A percentile compares a stretch with the other conserved stretches of the same genome.
These are phyloP conservation scores for Solanum dulcamara DNA, from an alignment of 257 asterid species.

Conservation along the genomic window DNA sequence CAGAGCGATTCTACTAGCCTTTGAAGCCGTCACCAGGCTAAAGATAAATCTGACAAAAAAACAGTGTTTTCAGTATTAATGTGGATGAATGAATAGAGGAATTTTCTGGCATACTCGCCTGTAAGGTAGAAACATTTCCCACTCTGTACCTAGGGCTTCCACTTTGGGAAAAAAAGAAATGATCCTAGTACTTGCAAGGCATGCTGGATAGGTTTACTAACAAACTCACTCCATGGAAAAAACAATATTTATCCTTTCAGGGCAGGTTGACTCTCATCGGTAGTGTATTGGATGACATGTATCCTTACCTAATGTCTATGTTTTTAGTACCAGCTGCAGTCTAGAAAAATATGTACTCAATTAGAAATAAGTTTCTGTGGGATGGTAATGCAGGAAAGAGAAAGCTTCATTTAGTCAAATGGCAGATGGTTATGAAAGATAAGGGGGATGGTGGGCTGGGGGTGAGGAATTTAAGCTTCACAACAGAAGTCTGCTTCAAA, in stretches of 20 bases:
- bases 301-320: background rate
- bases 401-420: background rate
- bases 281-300: background rate
- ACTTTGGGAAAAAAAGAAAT: background rate
- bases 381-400: background rate
- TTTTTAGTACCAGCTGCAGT: background rate
- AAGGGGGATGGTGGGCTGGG: background rate
- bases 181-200: background rate
- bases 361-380: background rate
- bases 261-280: background rate
- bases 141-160: background rate
- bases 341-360: background rate
- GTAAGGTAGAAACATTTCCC: background rate
- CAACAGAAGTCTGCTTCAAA: background rate
- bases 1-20: background rate
- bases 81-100: background rate
- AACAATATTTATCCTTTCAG: background rate
- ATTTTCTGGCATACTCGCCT: background rate
- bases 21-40: background rate
- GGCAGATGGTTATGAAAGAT: background rate
- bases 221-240: background rate
- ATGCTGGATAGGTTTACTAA: background rate
- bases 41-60: background rate
- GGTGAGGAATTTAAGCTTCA: background rate
- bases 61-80: background rate